phyloP scores from a whole-genome alignment of 2,329 filamentous ascomycete genomes.

The Ascochyta lentis region DNA sequence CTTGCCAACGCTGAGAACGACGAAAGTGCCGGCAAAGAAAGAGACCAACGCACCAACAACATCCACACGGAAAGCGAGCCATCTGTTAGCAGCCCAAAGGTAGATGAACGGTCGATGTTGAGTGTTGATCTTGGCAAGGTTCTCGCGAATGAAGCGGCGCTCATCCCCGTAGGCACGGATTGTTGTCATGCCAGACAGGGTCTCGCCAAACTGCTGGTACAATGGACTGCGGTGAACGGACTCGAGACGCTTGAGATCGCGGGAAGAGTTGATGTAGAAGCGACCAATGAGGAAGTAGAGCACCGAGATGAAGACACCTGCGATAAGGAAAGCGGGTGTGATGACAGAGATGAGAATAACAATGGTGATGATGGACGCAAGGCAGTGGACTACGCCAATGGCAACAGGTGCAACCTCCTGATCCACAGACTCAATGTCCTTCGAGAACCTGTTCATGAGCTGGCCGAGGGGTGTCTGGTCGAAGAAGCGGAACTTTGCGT shows the following conservation, averaged over 20 bases:
- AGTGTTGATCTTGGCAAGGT: slow-evolving; percentile 84
- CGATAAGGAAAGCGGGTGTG: slow-evolving; percentile 88
- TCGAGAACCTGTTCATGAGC: slow-evolving; percentile 98
- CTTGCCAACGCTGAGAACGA: slow-evolving; percentile 79
- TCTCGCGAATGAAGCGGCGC: slow-evolving; percentile 90
- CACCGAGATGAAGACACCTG: slow-evolving; percentile 81
- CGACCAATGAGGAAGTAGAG: slow-evolving; percentile 83
- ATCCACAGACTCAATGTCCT: slow-evolving; percentile 92
- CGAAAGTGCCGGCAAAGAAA: slow-evolving; percentile 92
- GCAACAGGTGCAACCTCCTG: slow-evolving; percentile 95
- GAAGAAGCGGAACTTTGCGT: slow-evolving; percentile 97
- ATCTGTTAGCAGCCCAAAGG: slow-evolving; percentile 94
- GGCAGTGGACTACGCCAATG: slow-evolving; percentile 73
- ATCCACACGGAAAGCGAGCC: slow-evolving; percentile 93
- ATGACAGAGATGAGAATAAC: slow-evolving; percentile 85
- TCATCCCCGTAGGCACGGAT: slow-evolving; percentile 97
- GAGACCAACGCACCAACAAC: slow-evolving; percentile 87
- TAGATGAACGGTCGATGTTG: slow-evolving; percentile 95
- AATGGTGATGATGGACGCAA: slow-evolving; percentile 79
- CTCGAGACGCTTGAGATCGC: slow-evolving; percentile 93
- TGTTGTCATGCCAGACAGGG: slow-evolving; percentile 90
- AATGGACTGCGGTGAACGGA: slow-evolving; percentile 92
- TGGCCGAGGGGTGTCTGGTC: slow-evolving; percentile 95
- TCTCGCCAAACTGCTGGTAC: slow-evolving; percentile 98
- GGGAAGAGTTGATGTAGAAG: slow-evolving; percentile 91